Conservation (phyloP, 1,284 basidiomycete genomes). For the Ganoderma multipileum region DNA sequence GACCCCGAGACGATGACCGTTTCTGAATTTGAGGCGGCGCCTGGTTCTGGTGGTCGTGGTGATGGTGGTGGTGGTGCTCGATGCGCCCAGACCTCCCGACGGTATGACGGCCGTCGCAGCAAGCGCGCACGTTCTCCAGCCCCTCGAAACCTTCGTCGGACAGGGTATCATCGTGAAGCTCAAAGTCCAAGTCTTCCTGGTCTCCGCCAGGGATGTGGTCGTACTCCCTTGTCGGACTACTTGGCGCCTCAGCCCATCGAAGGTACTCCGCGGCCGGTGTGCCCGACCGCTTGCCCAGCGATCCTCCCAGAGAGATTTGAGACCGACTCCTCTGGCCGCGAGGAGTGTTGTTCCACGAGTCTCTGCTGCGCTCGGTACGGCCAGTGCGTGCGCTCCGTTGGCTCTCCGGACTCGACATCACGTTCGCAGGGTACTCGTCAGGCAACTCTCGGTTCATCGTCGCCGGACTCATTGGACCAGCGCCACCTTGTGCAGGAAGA, state of each 20-base stretch:
- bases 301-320: constrained; percentile 73
- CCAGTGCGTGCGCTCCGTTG: constrained; percentile 69
- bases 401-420: constrained; percentile 70
- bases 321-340: constrained; percentile 79
- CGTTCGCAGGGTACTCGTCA: constrained; percentile 52
- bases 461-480: constrained; percentile 60
- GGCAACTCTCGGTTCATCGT: constrained; percentile 54
- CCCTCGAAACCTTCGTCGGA: constrained; percentile 91
- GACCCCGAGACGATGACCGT: constrained; percentile 35
- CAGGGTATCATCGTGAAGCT: constrained; percentile 75
- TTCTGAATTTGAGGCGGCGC: constrained; percentile 38
- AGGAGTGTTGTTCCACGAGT: constrained; percentile 76
- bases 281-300: constrained; percentile 83
- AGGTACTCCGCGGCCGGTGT: constrained; percentile 92
- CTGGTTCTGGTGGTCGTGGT: constrained; percentile 41
- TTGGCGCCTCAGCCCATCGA: constrained; percentile 74
- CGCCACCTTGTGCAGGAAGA: constrained; percentile 49
- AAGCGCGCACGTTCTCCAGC: constrained; percentile 93
- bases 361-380: constrained; percentile 53
- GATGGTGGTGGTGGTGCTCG: constrained; percentile 64
- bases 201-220: constrained; percentile 59
- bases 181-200: constrained; percentile 82
- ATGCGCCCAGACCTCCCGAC: constrained; percentile 62
- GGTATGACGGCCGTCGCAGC: constrained; percentile 92
- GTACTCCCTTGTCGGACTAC: constrained; percentile 73